phyloP scores from a whole-genome alignment of 305 asterid genomes.

The Fraxinus nigra region DNA sequence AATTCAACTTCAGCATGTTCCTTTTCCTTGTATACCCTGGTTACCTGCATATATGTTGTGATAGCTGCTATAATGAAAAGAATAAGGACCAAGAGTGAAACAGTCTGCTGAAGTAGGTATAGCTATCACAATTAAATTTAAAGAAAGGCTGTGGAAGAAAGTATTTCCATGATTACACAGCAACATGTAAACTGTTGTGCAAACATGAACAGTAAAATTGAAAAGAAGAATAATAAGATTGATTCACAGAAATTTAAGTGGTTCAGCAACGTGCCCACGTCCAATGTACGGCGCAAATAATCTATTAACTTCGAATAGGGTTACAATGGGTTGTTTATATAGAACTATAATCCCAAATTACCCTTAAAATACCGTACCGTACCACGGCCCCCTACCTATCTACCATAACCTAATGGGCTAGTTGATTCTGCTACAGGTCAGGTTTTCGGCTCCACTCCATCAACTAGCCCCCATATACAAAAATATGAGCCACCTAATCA shows the following conservation, averaged over 20 bases:
- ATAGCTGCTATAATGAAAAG: slow-evolving; percentile 14
- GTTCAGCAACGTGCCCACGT: too few relatives aligned
- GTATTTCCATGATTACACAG: background rate
- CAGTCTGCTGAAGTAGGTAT: background rate
- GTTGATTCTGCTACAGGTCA: background rate
- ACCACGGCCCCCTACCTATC: background rate
- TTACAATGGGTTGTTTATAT: background rate
- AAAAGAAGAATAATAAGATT: background rate
- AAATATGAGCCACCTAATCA: background rate
- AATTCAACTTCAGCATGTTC: slow-evolving; percentile 84
- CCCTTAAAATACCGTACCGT: background rate
- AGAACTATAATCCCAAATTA: background rate
- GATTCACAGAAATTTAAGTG: background rate
- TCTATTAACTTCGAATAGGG: background rate
- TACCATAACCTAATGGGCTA: background rate
- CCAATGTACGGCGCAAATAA: too few relatives aligned
- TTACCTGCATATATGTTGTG: slow-evolving; percentile 45
- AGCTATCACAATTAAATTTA: background rate
- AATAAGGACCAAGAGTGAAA: slow-evolving; percentile 14
- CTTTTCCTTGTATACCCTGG: slow-evolving; percentile 73
- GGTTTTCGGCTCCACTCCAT: background rate
- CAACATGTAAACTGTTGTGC: background rate
- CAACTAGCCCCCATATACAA: background rate
- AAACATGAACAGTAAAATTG: too few relatives aligned
- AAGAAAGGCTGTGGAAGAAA: slow-evolving; percentile 9